phyloP scores from a whole-genome alignment of 805 yeast species.

The Suhomyces faveliae region DNA sequence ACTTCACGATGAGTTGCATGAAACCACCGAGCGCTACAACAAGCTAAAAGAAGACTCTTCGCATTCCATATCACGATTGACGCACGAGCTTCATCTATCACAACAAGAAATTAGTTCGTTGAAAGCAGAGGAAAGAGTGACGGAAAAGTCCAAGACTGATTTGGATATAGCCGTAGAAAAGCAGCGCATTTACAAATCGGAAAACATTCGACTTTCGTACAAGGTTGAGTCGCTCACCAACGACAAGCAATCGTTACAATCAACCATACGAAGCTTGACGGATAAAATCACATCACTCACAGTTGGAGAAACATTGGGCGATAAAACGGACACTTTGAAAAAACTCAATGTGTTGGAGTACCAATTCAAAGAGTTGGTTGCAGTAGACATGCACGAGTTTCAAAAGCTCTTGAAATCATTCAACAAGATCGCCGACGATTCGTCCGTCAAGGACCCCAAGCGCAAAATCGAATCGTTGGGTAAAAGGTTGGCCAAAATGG shows the following conservation, averaged over 20 bases:
- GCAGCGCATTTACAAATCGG: slow-evolving; percentile 44
- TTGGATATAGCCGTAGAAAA: slow-evolving; percentile 42
- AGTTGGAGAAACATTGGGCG: slow-evolving; percentile 11
- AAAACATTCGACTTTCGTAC: slow-evolving; percentile 43
- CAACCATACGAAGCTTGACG: slow-evolving; percentile 37
- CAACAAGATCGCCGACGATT: slow-evolving; percentile 54
- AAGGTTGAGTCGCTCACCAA: slow-evolving; percentile 36
- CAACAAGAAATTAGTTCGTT: slow-evolving; percentile 15
- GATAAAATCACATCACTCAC: slow-evolving; percentile 35
- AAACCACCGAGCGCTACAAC: slow-evolving; percentile 13
- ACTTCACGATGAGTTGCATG: slow-evolving; percentile 19
- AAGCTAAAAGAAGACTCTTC: slow-evolving; percentile 24
- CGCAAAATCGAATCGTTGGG: slow-evolving; percentile 46
- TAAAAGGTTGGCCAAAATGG: slow-evolving; percentile 20
- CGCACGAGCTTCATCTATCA: slow-evolving; percentile 18
- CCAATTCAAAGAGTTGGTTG: slow-evolving; percentile 43
- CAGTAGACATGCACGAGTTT: slow-evolving; percentile 45
- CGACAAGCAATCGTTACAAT: slow-evolving; percentile 36
- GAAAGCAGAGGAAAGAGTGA: slow-evolving; percentile 14
- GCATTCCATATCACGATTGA: slow-evolving; percentile 20
- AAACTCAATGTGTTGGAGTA: slow-evolving; percentile 33
- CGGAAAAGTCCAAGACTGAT: slow-evolving; percentile 37
- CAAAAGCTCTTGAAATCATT: slow-evolving; percentile 50
- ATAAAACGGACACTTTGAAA: slow-evolving; percentile 9
- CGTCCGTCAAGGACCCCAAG: slow-evolving; percentile 59